Conservation (phyloP, 352 stramenopile species). For the Phytophthora macrochlamydospora region DNA sequence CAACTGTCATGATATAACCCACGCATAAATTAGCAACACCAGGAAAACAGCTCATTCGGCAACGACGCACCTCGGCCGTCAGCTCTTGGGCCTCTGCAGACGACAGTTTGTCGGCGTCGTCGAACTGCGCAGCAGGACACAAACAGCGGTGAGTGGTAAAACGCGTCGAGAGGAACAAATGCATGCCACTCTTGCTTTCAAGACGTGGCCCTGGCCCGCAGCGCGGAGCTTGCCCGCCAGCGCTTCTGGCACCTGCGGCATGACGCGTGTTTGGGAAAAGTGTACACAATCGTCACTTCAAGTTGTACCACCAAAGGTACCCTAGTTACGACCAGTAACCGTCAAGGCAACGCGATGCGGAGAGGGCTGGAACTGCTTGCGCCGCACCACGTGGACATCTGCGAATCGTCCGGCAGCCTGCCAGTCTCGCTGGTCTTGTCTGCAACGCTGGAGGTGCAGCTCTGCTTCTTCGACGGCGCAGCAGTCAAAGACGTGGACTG, state of each 20-base stretch:
- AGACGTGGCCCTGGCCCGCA: constrained; percentile 70
- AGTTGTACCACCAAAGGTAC: not conserved
- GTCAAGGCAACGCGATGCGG: no score
- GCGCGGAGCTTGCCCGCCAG: constrained; percentile 37
- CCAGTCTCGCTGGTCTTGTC: constrained; percentile 29
- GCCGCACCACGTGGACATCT: constrained; percentile 22
- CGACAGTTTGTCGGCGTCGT: constrained; percentile 55
- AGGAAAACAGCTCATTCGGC: not conserved
- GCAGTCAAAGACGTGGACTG: constrained; percentile 43
- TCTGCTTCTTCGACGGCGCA: constrained; percentile 33
- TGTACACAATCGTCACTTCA: not conserved
- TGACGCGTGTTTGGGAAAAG: constrained; percentile 8
- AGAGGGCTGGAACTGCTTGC: constrained; percentile 31
- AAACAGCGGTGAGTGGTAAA: not conserved
- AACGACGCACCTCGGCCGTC: constrained; percentile 42
- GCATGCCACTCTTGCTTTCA: constrained; percentile 48
- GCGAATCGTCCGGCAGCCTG: constrained; percentile 6
- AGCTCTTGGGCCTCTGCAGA: constrained; percentile 48
- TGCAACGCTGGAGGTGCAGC: constrained; percentile 24
- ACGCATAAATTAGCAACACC: not conserved
- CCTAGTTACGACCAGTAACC: no score
- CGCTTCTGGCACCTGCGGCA: constrained; percentile 30
- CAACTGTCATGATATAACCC: constrained; percentile 40
- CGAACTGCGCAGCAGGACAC: constrained; percentile 50
- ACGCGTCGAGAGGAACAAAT: not conserved